phyloP scores from a whole-genome alignment of 2,329 filamentous ascomycete genomes.

The Pseudogymnoascus sp. region DNA sequence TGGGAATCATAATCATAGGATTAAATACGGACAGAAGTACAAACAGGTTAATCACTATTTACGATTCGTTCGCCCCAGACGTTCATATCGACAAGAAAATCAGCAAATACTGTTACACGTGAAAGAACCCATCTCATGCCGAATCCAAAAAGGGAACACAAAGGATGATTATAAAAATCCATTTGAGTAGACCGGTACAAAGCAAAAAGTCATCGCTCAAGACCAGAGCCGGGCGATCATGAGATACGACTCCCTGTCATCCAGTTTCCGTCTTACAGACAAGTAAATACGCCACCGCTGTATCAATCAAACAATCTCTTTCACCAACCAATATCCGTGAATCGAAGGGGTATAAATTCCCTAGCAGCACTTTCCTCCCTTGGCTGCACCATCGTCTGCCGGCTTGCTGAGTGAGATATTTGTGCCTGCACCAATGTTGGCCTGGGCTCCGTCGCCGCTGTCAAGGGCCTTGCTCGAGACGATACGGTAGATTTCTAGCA shows the following conservation, averaged over 20 bases:
- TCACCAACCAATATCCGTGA: constrained; percentile 17
- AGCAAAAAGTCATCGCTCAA: constrained; percentile 6
- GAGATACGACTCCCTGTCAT: constrained; percentile 9
- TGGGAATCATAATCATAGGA: not conserved
- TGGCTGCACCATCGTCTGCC: constrained; percentile 65
- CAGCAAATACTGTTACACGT: constrained; percentile 12
- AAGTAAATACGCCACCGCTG: constrained; percentile 20
- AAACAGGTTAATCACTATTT: not conserved
- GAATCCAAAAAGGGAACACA: constrained; percentile 15
- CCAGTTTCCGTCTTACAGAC: constrained; percentile 9
- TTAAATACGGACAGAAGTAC: not conserved
- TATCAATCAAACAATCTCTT: constrained; percentile 22
- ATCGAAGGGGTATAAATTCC: constrained; percentile 18
- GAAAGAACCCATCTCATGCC: constrained; percentile 13
- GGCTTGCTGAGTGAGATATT: constrained; percentile 85
- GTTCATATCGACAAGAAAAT: constrained; percentile 2
- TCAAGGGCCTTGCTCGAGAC: constrained; percentile 97
- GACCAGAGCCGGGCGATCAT: constrained; percentile 5
- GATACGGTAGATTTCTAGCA: constrained; percentile 93
- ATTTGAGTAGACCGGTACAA: constrained; percentile 10
- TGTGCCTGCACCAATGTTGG: constrained; percentile 70
- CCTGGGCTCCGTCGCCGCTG: constrained; percentile 73
- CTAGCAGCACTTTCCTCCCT: constrained; percentile 78
- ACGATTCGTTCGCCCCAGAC: not conserved
- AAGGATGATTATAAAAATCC: constrained; percentile 8